These are phyloP conservation scores for Yarrowia divulgata DNA, from an alignment of 805 yeast genomes.

Conservation along the genomic window DNA sequence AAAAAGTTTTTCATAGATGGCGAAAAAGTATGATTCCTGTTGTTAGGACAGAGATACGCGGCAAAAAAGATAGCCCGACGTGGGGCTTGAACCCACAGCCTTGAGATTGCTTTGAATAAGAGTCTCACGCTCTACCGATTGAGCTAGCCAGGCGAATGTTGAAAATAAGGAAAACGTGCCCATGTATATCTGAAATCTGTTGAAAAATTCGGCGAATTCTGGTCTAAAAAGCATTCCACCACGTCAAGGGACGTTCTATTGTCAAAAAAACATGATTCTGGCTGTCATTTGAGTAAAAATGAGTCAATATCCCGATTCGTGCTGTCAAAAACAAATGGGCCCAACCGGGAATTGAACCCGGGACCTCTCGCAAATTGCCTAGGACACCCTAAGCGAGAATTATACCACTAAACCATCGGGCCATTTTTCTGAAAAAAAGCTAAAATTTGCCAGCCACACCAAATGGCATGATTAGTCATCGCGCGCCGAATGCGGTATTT, in stretches of 20 bases:
- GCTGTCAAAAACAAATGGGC: not conserved
- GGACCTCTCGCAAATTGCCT: conserved; percentile 36
- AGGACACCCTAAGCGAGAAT: conserved; percentile 35
- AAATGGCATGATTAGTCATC: not conserved
- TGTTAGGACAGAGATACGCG: no score
- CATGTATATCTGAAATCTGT: no score
- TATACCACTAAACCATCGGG: conserved; percentile 38
- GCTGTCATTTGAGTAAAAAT: no score
- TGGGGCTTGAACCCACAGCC: conserved; percentile 30
- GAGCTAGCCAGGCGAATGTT: conserved; percentile 12
- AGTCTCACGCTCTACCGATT: conserved; percentile 27
- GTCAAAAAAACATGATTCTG: no score
- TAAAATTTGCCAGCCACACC: not conserved
- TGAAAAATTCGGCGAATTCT: no score
- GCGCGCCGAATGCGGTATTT: no score
- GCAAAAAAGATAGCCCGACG: conserved; percentile 19
- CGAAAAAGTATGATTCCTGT: no score
- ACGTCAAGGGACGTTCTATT: no score
- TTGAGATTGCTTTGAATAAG: conserved; percentile 21
- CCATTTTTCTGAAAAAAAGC: not conserved
- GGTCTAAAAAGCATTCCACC: no score
- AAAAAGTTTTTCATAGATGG: not conserved
- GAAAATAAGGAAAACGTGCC: not conserved
- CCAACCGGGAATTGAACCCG: conserved; percentile 38
- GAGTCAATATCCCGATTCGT: not conserved